Evolutionary conservation across 257 asterid species (phyloP).

Genomic region (Fraxinus anomala): DNA sequence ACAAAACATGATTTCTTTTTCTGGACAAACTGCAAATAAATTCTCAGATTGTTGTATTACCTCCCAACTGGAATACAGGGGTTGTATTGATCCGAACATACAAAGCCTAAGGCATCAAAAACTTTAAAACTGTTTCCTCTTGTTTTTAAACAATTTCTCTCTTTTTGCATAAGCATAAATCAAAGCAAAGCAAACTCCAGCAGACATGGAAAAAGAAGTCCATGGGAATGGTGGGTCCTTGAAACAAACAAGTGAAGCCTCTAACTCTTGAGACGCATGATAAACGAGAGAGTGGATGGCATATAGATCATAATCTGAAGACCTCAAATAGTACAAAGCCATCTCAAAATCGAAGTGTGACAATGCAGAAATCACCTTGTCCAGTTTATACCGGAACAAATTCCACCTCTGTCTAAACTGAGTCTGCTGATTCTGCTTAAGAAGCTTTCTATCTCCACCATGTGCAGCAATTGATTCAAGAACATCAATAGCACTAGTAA

Average conservation of each 20-base stretch:
- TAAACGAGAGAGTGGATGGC: constrained; percentile 76
- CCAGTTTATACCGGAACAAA: constrained; percentile 84
- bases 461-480: background rate
- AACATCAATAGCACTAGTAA: constrained; percentile 48
- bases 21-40: constrained; percentile 34
- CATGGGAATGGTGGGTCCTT: constrained; percentile 98
- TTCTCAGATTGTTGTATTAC: constrained; percentile 37
- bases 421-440: constrained; percentile 50
- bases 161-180: constrained; percentile 60
- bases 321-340: constrained; percentile 70
- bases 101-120: constrained; percentile 30
- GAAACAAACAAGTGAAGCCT: constrained; percentile 80
- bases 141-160: constrained; percentile 67
- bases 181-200: constrained; percentile 52
- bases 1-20: constrained; percentile 18
- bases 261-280: constrained; percentile 78
- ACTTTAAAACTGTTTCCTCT: constrained; percentile 90
- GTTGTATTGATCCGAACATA: constrained; percentile 33
- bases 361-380: constrained; percentile 68
- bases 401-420: constrained; percentile 85
- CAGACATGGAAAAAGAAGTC: constrained; percentile 52
- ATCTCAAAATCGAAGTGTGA: constrained; percentile 88
- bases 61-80: constrained; percentile 40
- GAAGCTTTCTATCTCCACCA: constrained; percentile 30
- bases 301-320: constrained; percentile 84